Percentiles rank a stretch among this genome's conserved stretches.
phyloP scores from a whole-genome alignment of 2,329 filamentous ascomycete species.

The Aureobasidium musti region DNA sequence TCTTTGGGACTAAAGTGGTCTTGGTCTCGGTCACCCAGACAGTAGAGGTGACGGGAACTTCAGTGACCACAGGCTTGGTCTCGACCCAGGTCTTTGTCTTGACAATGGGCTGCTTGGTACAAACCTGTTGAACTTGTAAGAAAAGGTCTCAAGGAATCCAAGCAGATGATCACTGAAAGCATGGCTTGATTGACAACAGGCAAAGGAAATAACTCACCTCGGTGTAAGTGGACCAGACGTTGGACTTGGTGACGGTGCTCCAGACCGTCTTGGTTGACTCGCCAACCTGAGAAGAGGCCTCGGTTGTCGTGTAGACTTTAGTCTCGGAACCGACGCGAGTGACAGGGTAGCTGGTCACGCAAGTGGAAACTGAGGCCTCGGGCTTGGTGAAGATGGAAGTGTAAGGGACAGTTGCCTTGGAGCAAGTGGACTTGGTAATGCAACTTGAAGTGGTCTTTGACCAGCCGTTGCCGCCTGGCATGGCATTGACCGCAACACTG shows the following conservation, averaged over 20 bases:
- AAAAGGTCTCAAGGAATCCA: not conserved
- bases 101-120: not conserved
- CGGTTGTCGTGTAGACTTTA: slow-evolving; percentile 13
- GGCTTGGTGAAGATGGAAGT: slow-evolving; percentile 12
- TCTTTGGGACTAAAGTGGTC: not conserved
- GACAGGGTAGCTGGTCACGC: slow-evolving; percentile 17
- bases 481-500: slow-evolving; percentile 20
- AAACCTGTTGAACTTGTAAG: not conserved
- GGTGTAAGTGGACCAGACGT: not conserved
- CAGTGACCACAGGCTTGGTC: not conserved
- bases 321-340: not conserved
- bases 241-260: slow-evolving; percentile 3
- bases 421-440: slow-evolving; percentile 27
- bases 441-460: slow-evolving; percentile 1
- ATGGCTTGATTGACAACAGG: not conserved
- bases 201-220: not conserved
- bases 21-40: slow-evolving; percentile 3
- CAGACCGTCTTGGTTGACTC: not conserved
- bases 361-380: slow-evolving; percentile 15
- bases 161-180: not conserved
- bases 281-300: not conserved
- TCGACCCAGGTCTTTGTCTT: not conserved
- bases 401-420: not conserved
- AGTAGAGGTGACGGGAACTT: slow-evolving; percentile 5
- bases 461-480: slow-evolving; percentile 19